Conservation (phyloP, 1,284 basidiomycete genomes). For the Rhodotorula sp. region DNA sequence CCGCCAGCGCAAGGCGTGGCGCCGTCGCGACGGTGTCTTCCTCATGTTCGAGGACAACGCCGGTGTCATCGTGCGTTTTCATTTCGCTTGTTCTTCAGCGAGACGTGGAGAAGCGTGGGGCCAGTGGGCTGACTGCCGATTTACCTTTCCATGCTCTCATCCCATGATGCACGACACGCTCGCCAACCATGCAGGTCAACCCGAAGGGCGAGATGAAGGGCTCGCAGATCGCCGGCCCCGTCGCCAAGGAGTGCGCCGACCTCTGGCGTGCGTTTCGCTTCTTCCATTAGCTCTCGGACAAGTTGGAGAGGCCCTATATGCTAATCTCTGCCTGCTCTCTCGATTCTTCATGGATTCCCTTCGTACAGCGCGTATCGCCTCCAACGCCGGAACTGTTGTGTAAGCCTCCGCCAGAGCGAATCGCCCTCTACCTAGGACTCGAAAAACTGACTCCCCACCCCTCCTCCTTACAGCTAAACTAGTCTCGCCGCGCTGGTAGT, state of each 20-base stretch:
- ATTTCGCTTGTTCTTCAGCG: too few relatives aligned
- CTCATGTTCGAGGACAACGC: slow-evolving; percentile 81
- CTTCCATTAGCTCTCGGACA: not conserved
- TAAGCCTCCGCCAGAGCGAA: slow-evolving; percentile 52
- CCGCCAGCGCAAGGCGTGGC: slow-evolving; percentile 98
- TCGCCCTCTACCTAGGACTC: not conserved
- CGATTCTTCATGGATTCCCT: too few relatives aligned
- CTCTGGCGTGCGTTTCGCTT: slow-evolving; percentile 71
- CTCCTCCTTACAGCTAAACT: not conserved
- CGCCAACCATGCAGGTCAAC: slow-evolving; percentile 55
- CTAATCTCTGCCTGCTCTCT: not conserved
- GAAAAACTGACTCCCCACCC: not conserved
- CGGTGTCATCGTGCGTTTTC: slow-evolving; percentile 22
- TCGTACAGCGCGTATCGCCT: slow-evolving; percentile 48
- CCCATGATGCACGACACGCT: not conserved
- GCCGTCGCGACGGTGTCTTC: slow-evolving; percentile 96
- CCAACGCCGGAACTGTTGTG: slow-evolving; percentile 97
- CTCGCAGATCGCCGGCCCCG: slow-evolving; percentile 91
- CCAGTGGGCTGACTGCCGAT: slow-evolving; percentile 13
- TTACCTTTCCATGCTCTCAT: not conserved
- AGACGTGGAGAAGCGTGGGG: not conserved
- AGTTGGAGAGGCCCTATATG: not conserved
- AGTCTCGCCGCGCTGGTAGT: slow-evolving; percentile 4
- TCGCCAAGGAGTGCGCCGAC: slow-evolving; percentile 93
- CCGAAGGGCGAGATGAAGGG: slow-evolving; percentile 99